These are phyloP conservation scores for Casuarina glauca DNA, from an alignment of 306 rosid species.

Conservation along the genomic window DNA sequence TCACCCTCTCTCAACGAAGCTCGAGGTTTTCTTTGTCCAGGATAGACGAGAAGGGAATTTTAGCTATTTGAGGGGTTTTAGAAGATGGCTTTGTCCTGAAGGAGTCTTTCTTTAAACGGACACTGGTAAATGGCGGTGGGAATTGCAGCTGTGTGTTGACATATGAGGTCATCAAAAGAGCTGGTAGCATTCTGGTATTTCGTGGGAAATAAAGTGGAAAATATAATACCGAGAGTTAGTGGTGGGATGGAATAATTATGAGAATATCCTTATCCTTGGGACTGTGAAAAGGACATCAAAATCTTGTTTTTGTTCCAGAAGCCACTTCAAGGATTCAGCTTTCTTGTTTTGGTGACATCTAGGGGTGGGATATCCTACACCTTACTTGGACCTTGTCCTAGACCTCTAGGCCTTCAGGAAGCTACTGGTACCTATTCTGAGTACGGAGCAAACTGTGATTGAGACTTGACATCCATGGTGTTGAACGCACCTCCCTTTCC, in stretches of 20 bases:
- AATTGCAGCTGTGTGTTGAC: slow-evolving; percentile 31
- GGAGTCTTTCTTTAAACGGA: slow-evolving; percentile 9
- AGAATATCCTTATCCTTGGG: slow-evolving; percentile 36
- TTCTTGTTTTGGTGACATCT: slow-evolving; percentile 2
- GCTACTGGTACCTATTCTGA: too few species aligned
- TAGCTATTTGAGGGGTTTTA: not conserved
- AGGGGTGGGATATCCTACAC: too few species aligned
- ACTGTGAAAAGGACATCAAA: slow-evolving; percentile 28
- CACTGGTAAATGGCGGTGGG: slow-evolving; percentile 34
- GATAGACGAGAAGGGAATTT: not conserved
- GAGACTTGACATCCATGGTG: too few species aligned
- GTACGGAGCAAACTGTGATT: too few species aligned
- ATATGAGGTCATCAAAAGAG: slow-evolving; percentile 28
- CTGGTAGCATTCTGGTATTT: not conserved
- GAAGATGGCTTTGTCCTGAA: not conserved
- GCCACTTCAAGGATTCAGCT: not conserved
- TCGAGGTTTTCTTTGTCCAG: not conserved
- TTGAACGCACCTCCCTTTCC: too few species aligned
- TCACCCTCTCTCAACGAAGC: not conserved
- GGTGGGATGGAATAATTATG: not conserved
- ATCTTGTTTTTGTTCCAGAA: slow-evolving; percentile 18
- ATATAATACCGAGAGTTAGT: not conserved
- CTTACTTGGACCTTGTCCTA: too few species aligned
- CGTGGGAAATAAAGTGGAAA: not conserved
- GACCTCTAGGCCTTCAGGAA: too few species aligned